These are phyloP conservation scores for Chaetoceros tenuissimus DNA, from an alignment of 108 stramenopile species.

Conservation along the genomic window DNA sequence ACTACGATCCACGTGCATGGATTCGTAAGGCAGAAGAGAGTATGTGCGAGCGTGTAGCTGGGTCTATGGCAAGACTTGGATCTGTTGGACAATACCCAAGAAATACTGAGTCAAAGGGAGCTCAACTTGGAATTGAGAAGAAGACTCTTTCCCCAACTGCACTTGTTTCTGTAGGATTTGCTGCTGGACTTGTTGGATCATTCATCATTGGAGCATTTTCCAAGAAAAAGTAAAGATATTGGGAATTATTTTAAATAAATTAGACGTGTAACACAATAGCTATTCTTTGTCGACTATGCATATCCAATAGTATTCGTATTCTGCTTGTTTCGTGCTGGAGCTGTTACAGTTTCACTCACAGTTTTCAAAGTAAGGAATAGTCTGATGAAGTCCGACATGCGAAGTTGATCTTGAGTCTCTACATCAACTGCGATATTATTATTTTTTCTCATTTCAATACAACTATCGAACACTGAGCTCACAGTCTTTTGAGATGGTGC, in stretches of 20 bases:
- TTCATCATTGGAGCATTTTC: background rate
- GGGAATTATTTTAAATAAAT: background rate
- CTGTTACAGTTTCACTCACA: background rate
- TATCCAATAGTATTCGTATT: no score
- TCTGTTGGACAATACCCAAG: conserved; percentile 53
- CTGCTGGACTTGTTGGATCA: background rate
- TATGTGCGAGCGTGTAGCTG: conserved; percentile 77
- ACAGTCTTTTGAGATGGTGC: conserved; percentile 4
- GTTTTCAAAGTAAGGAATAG: background rate
- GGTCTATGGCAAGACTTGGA: conserved; percentile 76
- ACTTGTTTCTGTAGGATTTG: background rate
- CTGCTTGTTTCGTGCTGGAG: background rate
- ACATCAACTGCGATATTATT: background rate
- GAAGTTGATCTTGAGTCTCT: background rate
- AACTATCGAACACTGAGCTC: conserved; percentile 3
- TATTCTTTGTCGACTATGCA: background rate
- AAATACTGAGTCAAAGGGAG: conserved; percentile 21
- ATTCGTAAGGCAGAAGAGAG: conserved; percentile 92
- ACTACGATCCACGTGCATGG: conserved; percentile 96
- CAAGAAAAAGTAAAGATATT: background rate
- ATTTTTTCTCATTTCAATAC: background rate
- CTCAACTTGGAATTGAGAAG: conserved; percentile 16
- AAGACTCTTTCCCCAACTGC: background rate
- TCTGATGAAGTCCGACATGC: background rate
- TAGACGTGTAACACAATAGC: background rate